These are phyloP conservation scores for Echinochloa phyllopogon DNA, from an alignment of 176 grass and related monocot species.

Conservation along the genomic window DNA sequence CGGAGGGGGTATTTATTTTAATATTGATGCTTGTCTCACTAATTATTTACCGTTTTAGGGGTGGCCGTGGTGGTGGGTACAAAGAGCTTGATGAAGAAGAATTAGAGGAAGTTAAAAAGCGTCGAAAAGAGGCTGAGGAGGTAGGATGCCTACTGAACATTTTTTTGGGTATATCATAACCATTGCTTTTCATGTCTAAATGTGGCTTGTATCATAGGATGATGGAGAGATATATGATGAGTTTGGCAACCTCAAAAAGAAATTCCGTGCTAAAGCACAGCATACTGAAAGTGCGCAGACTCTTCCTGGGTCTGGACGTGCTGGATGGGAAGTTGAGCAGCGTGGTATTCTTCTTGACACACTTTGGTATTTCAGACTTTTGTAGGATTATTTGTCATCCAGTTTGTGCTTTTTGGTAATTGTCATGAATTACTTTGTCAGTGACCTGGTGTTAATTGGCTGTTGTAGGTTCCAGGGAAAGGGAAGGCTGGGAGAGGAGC, in stretches of 20 bases:
- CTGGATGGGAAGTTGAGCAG: conserved; percentile 79
- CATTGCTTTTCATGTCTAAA: conserved; percentile 39
- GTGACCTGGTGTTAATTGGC: not conserved
- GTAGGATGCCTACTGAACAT: conserved; percentile 45
- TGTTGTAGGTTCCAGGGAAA: conserved; percentile 47
- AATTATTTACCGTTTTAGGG: conserved; percentile 49
- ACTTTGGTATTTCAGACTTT: not conserved
- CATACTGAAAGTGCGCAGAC: conserved; percentile 53
- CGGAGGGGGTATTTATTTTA: not conserved
- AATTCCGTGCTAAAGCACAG: conserved; percentile 86
- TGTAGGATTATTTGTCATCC: not conserved
- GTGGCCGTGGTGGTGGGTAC: conserved; percentile 91
- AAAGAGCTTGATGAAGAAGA: conserved; percentile 99
- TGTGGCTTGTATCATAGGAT: conserved; percentile 62
- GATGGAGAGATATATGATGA: conserved; percentile 99
- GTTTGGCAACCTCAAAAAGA: conserved; percentile 99
- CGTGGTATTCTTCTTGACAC: conserved; percentile 52
- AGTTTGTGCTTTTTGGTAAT: conserved; percentile 12
- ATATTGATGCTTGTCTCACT: not conserved
- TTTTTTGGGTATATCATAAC: not conserved
- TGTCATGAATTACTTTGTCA: not conserved
- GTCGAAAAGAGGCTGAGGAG: conserved; percentile 87
- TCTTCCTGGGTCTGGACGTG: conserved; percentile 71
- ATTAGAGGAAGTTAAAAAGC: conserved; percentile 89
- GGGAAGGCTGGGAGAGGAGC: conserved; percentile 54